phyloP scores from a whole-genome alignment of 805 yeast genomes.

The Clavispora vitiphila region DNA sequence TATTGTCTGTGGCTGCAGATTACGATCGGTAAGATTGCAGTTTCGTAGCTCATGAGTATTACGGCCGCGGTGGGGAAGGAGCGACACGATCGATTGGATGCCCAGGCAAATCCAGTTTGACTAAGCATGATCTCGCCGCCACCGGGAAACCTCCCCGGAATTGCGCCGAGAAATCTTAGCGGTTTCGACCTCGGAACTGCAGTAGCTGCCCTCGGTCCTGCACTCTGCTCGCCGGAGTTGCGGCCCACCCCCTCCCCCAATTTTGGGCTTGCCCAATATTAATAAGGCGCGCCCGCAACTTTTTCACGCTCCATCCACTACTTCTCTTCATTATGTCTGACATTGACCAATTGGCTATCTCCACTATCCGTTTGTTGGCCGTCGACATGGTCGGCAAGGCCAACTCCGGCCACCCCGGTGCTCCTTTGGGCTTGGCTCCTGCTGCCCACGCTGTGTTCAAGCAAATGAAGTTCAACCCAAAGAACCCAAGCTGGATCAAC shows the following conservation, averaged over 20 bases:
- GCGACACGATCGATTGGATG: too few relatives aligned
- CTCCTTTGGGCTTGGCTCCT: constrained; percentile 97
- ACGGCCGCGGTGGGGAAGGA: too few relatives aligned
- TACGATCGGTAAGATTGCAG: too few relatives aligned
- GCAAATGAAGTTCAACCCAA: constrained; percentile 81
- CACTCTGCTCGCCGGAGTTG: too few relatives aligned
- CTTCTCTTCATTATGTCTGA: constrained; percentile 17
- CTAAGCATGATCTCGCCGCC: background rate
- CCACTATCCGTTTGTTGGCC: constrained; percentile 85
- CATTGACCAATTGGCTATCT: constrained; percentile 70
- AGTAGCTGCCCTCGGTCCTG: background rate
- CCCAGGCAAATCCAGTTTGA: too few relatives aligned
- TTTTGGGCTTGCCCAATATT: constrained; percentile 3
- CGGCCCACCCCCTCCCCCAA: constrained; percentile 1
- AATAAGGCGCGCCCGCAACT: constrained; percentile 1
- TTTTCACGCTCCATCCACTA: background rate
- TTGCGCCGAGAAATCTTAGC: background rate
- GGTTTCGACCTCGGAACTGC: background rate
- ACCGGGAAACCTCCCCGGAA: too few relatives aligned
- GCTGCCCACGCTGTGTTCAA: constrained; percentile 85
- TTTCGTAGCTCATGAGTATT: too few relatives aligned
- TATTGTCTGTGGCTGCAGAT: too few relatives aligned
- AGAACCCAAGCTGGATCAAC: constrained; percentile 88
- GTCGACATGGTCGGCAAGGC: constrained; percentile 85
- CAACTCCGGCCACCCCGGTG: constrained; percentile 98